A percentile compares a stretch with the other conserved stretches of the same genome.
Evolutionary conservation across 129 eudicot species (phyloP).

Genomic region (Tagetes patula): DNA sequence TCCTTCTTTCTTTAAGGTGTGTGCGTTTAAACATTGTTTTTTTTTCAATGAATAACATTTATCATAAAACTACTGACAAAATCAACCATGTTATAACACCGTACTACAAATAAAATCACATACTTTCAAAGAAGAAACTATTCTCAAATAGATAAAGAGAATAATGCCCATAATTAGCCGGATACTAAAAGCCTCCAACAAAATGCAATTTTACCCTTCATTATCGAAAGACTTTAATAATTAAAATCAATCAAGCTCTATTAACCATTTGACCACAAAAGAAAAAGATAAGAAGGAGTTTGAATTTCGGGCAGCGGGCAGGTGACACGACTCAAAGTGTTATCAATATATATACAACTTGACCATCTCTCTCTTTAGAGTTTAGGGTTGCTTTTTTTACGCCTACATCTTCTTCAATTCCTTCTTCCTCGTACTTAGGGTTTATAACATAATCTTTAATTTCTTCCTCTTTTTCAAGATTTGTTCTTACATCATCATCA

Average conservation of each 20-base stretch:
- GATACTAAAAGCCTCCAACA: not conserved
- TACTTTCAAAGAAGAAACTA: too few species aligned
- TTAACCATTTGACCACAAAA: slow-evolving; percentile 19
- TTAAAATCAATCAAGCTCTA: slow-evolving; percentile 18
- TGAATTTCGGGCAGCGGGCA: slow-evolving; percentile 43
- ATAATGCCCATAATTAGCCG: too few species aligned
- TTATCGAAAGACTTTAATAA: not conserved
- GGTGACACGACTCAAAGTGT: slow-evolving; percentile 30
- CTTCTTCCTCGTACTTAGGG: slow-evolving; percentile 37
- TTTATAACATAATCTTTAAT: not conserved
- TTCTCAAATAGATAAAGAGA: too few species aligned
- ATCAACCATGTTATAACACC: too few species aligned
- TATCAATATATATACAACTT: slow-evolving; percentile 14
- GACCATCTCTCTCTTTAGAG: slow-evolving; percentile 27
- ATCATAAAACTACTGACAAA: too few species aligned
- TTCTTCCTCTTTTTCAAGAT: not conserved
- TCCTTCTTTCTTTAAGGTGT: too few species aligned
- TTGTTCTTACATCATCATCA: too few species aligned
- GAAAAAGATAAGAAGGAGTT: not conserved
- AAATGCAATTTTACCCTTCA: not conserved
- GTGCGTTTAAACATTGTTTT: too few species aligned
- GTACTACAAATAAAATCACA: too few species aligned
- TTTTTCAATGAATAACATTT: too few species aligned
- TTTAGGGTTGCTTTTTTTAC: slow-evolving; percentile 23
- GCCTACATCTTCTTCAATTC: slow-evolving; percentile 29